These are phyloP conservation scores for Claviceps sp. DNA, from an alignment of 2,329 filamentous ascomycete genomes.

Conservation along the genomic window DNA sequence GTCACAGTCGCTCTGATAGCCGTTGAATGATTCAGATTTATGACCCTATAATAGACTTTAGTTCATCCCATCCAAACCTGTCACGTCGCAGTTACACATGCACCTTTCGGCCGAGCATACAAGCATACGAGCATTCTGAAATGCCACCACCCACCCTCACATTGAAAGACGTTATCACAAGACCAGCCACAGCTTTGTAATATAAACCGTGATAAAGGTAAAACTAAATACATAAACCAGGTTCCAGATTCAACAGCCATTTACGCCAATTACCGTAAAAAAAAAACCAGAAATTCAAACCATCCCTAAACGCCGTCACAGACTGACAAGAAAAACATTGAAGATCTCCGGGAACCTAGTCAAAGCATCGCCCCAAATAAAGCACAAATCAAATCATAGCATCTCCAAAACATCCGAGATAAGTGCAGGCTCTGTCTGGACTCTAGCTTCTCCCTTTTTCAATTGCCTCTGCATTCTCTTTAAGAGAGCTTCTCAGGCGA, in stretches of 20 bases:
- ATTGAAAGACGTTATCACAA: too few species aligned
- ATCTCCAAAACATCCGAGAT: slow-evolving; percentile 10
- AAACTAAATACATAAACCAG: neutral
- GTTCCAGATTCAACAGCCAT: slow-evolving; percentile 11
- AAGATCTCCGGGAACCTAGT: neutral
- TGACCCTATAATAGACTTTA: too few species aligned
- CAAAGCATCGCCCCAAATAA: neutral
- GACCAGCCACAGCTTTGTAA: too few species aligned
- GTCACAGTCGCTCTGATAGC: too few species aligned
- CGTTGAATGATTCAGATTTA: too few species aligned
- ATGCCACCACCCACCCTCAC: too few species aligned
- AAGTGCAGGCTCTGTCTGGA: slow-evolving; percentile 5
- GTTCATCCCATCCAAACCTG: too few species aligned
- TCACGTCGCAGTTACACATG: too few species aligned
- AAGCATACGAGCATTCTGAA: too few species aligned
- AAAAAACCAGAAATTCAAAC: slow-evolving; percentile 7
- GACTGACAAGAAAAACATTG: slow-evolving; percentile 12
- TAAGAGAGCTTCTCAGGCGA: too few species aligned
- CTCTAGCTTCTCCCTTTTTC: slow-evolving; percentile 2
- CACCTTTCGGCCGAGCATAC: too few species aligned
- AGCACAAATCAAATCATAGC: slow-evolving; percentile 18
- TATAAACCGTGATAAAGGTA: neutral
- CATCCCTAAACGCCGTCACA: slow-evolving; percentile 22
- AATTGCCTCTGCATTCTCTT: too few species aligned
- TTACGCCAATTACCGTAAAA: slow-evolving; percentile 17